Evolutionary conservation across 2,329 filamentous ascomycete species (phyloP), one percentile per base, ranked within the genome.

Genomic region (Colletotrichum tabaci): DNA sequence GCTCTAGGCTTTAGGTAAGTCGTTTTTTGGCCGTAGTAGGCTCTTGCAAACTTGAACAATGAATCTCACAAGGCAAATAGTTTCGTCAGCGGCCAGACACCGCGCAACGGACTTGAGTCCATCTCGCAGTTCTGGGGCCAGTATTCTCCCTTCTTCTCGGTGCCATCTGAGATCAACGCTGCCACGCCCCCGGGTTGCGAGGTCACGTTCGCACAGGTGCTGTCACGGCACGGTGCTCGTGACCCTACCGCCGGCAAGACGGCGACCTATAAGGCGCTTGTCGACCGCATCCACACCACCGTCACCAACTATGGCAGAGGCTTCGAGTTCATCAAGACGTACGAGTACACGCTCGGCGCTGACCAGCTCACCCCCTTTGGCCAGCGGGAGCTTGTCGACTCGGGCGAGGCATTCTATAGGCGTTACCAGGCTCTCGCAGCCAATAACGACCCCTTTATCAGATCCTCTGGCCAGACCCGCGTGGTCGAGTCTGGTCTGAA

Each of bases 181-280:
- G 84, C 85, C 9, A 83, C 92, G 0, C 95, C 94, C 0, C 75
- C 84, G 0, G 86, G 85, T n/a, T 98, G 95, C 82, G 84, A 88
- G 15, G 83, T 96, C 75, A 96, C 91, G 3, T 96, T 97, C 81
- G 95, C 88, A 1, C 93, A 95, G 77, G 85, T 95, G 30, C 87
- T 98, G 58, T 95, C 94, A 26, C 91, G 95, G 2, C 95, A 98
- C 79, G 95, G 95, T 58, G 93, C 94, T 47, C 89, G 95, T 63
- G 93, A 94, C 78, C 95, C 95, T 1, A 97, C 95, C 0, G 77
- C 83, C 13, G 84, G 84, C 74, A 97, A 95, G 84, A 89, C 91
- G 0, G 78, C 80, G 13, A 78, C 80, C 8, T 98, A 97, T 82
- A 87, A 85, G 49, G 80, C 84, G 6, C 86, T 93, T 10, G 85